phyloP scores from a whole-genome alignment of 176 grass and related monocot species.

The Ensete ventricosum region DNA sequence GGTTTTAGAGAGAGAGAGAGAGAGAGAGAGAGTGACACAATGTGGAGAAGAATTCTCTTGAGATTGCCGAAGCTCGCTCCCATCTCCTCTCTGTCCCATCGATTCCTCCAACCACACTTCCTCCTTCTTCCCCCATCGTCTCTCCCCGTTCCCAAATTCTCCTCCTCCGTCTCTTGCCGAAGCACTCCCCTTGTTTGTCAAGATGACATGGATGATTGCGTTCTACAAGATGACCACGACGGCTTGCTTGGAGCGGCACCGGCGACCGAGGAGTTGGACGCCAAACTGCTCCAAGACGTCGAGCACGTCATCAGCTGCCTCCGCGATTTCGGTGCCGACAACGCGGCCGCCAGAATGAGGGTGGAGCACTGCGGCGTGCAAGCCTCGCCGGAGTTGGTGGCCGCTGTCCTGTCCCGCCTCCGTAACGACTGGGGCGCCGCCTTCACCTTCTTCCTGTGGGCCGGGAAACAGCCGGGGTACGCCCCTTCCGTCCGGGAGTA shows the following conservation, averaged over 20 bases:
- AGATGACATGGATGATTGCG: background rate
- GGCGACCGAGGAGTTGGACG: conserved; percentile 21
- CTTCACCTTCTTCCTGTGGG: conserved; percentile 73
- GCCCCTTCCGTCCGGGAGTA: conserved; percentile 37
- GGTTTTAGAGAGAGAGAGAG: too few species aligned
- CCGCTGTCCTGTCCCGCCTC: conserved; percentile 41
- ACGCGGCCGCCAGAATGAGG: conserved; percentile 17
- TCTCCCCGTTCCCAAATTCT: conserved; percentile 4
- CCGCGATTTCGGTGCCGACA: conserved; percentile 20
- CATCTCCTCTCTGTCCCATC: conserved; percentile 1
- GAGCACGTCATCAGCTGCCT: conserved; percentile 39
- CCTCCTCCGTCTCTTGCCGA: background rate
- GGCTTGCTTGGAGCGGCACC: conserved; percentile 36
- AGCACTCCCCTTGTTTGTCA: background rate
- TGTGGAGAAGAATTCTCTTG: conserved; percentile 33
- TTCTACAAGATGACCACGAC: conserved; percentile 19
- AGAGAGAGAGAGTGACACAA: background rate
- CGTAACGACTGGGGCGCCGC: conserved; percentile 69
- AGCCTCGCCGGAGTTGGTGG: conserved; percentile 54
- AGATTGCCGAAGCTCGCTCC: background rate
- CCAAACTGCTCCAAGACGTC: conserved; percentile 27
- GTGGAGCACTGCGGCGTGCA: conserved; percentile 44
- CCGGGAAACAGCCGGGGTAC: conserved; percentile 41
- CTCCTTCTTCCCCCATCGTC: background rate
- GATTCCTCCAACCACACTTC: conserved; percentile 14